Evolutionary conservation across 495 filamentous ascomycete species (phyloP).

Genomic region (Pyrenula massariospora): DNA sequence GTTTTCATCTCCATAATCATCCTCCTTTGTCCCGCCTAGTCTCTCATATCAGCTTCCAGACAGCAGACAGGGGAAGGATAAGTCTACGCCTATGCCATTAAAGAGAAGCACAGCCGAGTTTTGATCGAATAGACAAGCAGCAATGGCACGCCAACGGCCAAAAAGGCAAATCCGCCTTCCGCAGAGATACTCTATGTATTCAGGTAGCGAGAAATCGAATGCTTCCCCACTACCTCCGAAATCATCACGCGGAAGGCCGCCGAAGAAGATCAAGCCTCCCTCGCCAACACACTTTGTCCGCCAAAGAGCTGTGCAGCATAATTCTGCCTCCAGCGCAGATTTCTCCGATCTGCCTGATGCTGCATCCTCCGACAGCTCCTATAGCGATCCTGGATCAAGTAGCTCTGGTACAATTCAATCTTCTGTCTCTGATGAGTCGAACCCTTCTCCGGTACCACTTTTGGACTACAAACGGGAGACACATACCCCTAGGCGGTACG

Average conservation of each 20-base stretch:
- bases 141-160: neutral
- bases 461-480: neutral
- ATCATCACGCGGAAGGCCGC: neutral
- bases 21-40: too few species aligned
- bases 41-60: too few species aligned
- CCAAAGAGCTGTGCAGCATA: neutral
- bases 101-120: too few species aligned
- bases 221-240: too few species aligned
- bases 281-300: neutral
- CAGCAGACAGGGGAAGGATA: too few species aligned
- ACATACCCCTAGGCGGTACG: neutral
- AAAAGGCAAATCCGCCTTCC: too few species aligned
- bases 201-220: too few species aligned
- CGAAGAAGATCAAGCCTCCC: neutral
- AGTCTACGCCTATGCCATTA: too few species aligned
- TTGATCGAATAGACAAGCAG: too few species aligned
- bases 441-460: neutral
- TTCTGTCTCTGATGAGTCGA: neutral
- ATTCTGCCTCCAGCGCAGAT: neutral
- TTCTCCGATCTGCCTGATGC: neutral
- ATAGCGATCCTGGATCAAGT: neutral
- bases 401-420: neutral
- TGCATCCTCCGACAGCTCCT: neutral
- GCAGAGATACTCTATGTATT: too few species aligned
- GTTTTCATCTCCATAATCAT: too few species aligned